Evolutionary conservation across 352 stramenopile species (phyloP).

Genomic region (Phytophthora sp.): DNA sequence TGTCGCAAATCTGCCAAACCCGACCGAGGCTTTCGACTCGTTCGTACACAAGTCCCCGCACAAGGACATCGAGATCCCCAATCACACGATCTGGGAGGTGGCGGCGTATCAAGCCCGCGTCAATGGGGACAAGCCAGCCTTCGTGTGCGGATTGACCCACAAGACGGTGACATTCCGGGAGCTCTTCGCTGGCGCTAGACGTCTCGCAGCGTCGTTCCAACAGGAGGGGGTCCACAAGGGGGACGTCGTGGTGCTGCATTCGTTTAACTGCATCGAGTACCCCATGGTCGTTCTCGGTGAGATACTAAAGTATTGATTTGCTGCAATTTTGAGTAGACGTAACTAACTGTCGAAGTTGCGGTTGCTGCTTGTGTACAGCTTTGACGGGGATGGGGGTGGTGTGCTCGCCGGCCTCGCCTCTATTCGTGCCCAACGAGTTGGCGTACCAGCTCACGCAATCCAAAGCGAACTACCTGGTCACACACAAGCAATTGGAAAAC

Average conservation of each 20-base stretch:
- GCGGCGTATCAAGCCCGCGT: conserved; percentile 42
- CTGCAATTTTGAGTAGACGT: not conserved
- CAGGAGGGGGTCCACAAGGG: conserved; percentile 50
- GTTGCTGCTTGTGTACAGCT: conserved; percentile 29
- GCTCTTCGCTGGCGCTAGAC: conserved; percentile 37
- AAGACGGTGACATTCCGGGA: conserved; percentile 48
- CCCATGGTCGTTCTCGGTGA: conserved; percentile 60
- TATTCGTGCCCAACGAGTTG: conserved; percentile 50
- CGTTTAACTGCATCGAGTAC: conserved; percentile 70
- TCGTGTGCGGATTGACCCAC: conserved; percentile 55
- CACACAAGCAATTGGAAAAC: conserved; percentile 44
- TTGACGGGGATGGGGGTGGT: conserved; percentile 50
- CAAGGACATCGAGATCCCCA: conserved; percentile 37
- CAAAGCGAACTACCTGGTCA: conserved; percentile 51
- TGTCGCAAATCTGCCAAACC: conserved; percentile 17
- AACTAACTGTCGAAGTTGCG: conserved; percentile 9
- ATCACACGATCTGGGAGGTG: conserved; percentile 54
- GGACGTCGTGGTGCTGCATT: conserved; percentile 60
- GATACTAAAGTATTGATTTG: not conserved
- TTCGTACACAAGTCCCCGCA: conserved; percentile 60
- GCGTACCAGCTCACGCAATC: conserved; percentile 43
- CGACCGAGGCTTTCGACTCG: conserved; percentile 15
- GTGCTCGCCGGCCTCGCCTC: conserved; percentile 52
- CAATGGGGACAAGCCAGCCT: conserved; percentile 41
- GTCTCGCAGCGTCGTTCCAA: conserved; percentile 44